Percentiles rank a stretch among this genome's conserved stretches.
phyloP scores from a whole-genome alignment of 371 early-diverging fungal species.

The Quaeritorhiza haematococci region DNA sequence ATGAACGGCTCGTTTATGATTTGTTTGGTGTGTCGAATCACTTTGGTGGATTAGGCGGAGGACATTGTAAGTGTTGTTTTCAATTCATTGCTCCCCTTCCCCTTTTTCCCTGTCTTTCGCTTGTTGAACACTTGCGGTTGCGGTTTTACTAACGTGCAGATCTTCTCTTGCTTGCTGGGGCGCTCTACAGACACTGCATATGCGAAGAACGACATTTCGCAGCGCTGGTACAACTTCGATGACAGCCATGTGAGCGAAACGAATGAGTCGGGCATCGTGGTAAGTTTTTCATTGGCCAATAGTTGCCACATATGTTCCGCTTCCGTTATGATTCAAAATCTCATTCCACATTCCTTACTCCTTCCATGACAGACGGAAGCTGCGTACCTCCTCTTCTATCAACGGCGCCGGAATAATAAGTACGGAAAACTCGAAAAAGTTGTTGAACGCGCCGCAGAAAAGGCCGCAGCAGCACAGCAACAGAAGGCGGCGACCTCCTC shows the following conservation, averaged over 20 bases:
- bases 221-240: conserved; percentile 84
- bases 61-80: conserved; percentile 70
- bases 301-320: not conserved
- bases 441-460: too few species aligned
- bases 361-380: conserved; percentile 51
- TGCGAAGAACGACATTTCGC: conserved; percentile 68
- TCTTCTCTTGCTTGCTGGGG: not conserved
- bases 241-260: conserved; percentile 73
- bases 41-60: conserved; percentile 88
- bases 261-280: conserved; percentile 50
- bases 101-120: not conserved
- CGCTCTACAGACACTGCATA: conserved; percentile 72
- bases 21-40: conserved; percentile 87
- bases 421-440: too few species aligned
- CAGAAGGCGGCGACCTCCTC: too few species aligned
- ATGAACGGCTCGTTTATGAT: conserved; percentile 62
- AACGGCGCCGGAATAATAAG: conserved; percentile 43
- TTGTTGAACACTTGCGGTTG: conserved; percentile 1
- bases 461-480: too few species aligned
- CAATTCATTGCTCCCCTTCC: not conserved
- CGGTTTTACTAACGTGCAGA: too few species aligned
- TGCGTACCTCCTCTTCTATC: conserved; percentile 85
- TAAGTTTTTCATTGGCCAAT: conserved; percentile 6
- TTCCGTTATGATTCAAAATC: not conserved
- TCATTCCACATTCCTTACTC: not conserved